Conservation (phyloP, 176 grass and related monocot species). For the Typha latifolia region DNA sequence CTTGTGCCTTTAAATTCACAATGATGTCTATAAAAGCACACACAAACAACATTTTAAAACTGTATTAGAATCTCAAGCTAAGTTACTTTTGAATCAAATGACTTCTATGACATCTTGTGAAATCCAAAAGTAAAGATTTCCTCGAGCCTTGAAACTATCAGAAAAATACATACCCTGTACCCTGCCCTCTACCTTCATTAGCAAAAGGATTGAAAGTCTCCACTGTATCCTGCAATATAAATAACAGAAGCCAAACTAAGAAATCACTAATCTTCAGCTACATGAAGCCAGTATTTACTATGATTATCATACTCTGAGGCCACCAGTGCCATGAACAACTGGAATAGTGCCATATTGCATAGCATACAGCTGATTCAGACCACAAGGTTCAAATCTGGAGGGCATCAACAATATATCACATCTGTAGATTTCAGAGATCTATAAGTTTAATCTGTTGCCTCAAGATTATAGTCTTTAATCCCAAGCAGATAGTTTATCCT, state of each 20-base stretch:
- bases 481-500: conserved; percentile 17
- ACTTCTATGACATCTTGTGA: no score
- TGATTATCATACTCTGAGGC: conserved; percentile 70
- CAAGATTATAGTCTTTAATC: conserved; percentile 5
- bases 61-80: no score
- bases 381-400: conserved; percentile 94
- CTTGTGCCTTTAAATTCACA: not conserved
- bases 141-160: not conserved
- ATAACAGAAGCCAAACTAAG: conserved; percentile 17
- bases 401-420: conserved; percentile 98
- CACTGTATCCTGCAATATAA: conserved; percentile 68
- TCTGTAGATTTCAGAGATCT: conserved; percentile 31
- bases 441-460: conserved; percentile 1
- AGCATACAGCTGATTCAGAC: conserved; percentile 92
- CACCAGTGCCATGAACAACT: conserved; percentile 86
- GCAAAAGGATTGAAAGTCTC: conserved; percentile 82
- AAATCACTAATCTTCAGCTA: conserved; percentile 8
- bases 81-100: no score
- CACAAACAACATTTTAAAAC: no score
- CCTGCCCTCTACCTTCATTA: conserved; percentile 47
- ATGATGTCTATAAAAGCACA: not conserved
- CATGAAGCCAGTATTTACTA: conserved; percentile 3
- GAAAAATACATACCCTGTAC: conserved; percentile 59
- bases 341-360: conserved; percentile 95
- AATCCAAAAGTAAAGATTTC: not conserved